Percentiles rank a stretch among this genome's conserved stretches.
phyloP scores from a whole-genome alignment of 257 asterid species.

The Scutellaria baicalensis region DNA sequence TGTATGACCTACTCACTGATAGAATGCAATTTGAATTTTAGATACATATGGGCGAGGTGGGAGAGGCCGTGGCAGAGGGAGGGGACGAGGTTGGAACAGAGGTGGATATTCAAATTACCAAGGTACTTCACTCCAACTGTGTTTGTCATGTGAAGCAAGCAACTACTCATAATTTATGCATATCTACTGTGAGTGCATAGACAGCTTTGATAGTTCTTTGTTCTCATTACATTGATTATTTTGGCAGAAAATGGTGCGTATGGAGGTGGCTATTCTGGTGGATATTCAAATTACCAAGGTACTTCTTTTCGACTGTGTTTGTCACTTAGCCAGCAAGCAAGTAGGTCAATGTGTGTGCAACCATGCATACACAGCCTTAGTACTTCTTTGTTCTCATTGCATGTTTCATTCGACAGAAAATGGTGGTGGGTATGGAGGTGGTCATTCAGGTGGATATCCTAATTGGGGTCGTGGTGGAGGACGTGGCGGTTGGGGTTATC shows the following conservation, averaged over 20 bases:
- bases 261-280: conserved; percentile 11
- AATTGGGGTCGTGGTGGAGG: conserved; percentile 28
- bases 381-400: not conserved
- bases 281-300: conserved; percentile 50
- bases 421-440: conserved; percentile 25
- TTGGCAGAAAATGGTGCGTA: conserved; percentile 39
- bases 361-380: not conserved
- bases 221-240: not conserved
- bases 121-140: conserved; percentile 17
- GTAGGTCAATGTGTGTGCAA: not conserved
- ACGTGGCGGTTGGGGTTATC: conserved; percentile 57
- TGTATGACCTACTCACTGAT: not conserved
- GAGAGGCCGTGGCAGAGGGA: conserved; percentile 85
- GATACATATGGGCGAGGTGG: conserved; percentile 72
- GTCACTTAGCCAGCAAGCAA: not conserved
- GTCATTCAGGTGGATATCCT: conserved; percentile 16
- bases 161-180: not conserved
- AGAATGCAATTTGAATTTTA: conserved; percentile 14
- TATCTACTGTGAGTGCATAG: not conserved
- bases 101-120: conserved; percentile 70
- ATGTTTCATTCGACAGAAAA: conserved; percentile 26
- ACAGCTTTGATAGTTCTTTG: not conserved
- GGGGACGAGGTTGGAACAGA: conserved; percentile 88
- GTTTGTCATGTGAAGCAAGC: not conserved
- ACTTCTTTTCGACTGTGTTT: not conserved